Percentiles rank a stretch among this genome's conserved stretches.
phyloP scores from a whole-genome alignment of 208 protist species.

The Trypanosoma platydactyli region DNA sequence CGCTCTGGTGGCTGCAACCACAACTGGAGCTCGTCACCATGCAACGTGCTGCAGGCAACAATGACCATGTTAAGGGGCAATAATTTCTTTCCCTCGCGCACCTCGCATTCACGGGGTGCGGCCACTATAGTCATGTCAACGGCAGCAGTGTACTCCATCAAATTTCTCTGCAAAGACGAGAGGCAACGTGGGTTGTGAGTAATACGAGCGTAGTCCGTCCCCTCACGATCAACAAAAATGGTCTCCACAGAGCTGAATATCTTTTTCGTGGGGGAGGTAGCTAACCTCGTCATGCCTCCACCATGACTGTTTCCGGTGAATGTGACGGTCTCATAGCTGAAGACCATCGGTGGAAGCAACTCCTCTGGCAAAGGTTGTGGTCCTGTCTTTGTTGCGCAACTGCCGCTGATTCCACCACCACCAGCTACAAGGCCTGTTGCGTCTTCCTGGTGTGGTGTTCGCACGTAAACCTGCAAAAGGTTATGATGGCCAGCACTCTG shows the following conservation, averaged over 20 bases:
- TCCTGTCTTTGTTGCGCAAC: no score
- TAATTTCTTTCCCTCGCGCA: neutral
- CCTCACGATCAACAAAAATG: constrained; percentile 13
- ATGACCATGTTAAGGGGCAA: constrained; percentile 4
- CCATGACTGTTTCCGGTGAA: neutral
- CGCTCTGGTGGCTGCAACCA: neutral
- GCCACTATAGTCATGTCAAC: constrained; percentile 8
- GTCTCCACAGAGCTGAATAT: neutral
- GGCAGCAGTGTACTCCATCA: constrained; percentile 8
- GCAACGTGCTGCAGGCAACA: constrained; percentile 7
- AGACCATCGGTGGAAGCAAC: constrained; percentile 12
- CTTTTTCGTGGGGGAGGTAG: neutral
- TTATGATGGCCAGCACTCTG: no score
- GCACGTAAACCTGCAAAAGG: constrained; percentile 11
- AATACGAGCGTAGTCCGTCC: neutral
- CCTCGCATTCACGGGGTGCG: neutral
- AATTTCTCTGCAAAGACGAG: neutral
- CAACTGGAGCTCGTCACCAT: constrained; percentile 18
- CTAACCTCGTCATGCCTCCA: neutral
- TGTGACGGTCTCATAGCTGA: constrained; percentile 4
- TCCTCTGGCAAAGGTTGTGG: no score
- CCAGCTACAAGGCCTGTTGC: neutral
- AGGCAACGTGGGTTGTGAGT: constrained; percentile 2
- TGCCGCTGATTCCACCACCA: neutral
- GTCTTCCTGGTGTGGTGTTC: neutral